Conservation (phyloP, 2,329 filamentous ascomycete species). For the Emmonsiellopsis sp. region DNA sequence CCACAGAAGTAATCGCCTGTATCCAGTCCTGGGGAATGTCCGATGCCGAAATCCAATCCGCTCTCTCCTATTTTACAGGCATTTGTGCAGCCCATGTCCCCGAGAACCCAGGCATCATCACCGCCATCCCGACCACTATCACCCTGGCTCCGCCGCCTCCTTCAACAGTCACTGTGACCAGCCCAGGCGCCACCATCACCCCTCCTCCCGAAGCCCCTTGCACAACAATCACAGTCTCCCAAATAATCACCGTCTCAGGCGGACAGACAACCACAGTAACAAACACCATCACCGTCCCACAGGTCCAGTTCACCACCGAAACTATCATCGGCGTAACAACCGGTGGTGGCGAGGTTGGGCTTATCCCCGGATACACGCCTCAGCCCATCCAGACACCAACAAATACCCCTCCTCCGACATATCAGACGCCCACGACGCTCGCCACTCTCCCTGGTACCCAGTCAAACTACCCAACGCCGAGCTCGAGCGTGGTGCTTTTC, state of each 20-base stretch:
- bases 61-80: slow-evolving; percentile 78
- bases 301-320: slow-evolving; percentile 32
- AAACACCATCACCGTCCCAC: slow-evolving; percentile 35
- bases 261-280: slow-evolving; percentile 16
- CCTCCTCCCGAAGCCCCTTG: slow-evolving; percentile 19
- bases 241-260: slow-evolving; percentile 13
- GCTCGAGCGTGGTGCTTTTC: slow-evolving; percentile 6
- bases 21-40: slow-evolving; percentile 65
- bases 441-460: slow-evolving; percentile 9
- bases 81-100: slow-evolving; percentile 71
- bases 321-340: slow-evolving; percentile 15
- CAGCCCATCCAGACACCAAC: slow-evolving; percentile 8
- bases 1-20: slow-evolving; percentile 70
- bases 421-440: slow-evolving; percentile 11
- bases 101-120: slow-evolving; percentile 77
- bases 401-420: slow-evolving; percentile 10
- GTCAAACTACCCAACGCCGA: slow-evolving; percentile 2
- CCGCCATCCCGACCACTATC: slow-evolving; percentile 57
- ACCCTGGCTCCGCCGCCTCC: slow-evolving; percentile 43
- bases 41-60: slow-evolving; percentile 56
- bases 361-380: slow-evolving; percentile 18
- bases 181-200: slow-evolving; percentile 17
- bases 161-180: slow-evolving; percentile 39
- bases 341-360: slow-evolving; percentile 19
- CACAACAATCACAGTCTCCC: slow-evolving; percentile 33